These are phyloP conservation scores for Cylindrodendrum hubeiense DNA, from an alignment of 2,329 filamentous ascomycete species.

Conservation along the genomic window DNA sequence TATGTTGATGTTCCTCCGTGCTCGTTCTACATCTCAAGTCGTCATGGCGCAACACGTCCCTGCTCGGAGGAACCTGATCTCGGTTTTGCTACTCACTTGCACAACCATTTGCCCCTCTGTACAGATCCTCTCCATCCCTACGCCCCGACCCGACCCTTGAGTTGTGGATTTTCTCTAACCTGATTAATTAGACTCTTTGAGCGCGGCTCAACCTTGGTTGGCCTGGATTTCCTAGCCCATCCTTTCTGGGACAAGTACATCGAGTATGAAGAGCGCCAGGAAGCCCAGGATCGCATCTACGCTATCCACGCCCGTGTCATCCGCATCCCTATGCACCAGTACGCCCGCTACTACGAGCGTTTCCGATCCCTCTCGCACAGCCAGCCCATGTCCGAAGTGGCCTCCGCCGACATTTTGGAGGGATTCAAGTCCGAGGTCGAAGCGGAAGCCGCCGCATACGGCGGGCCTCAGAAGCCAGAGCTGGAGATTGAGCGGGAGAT, in stretches of 20 bases:
- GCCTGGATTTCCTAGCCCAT: slow-evolving; percentile 92
- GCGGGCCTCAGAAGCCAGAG: slow-evolving; percentile 70
- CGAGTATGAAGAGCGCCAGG: slow-evolving; percentile 93
- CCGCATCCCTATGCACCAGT: slow-evolving; percentile 94
- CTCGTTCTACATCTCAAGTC: slow-evolving; percentile 55
- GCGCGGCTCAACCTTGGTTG: slow-evolving; percentile 85
- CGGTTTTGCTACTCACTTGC: slow-evolving; percentile 65
- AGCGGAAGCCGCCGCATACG: slow-evolving; percentile 68
- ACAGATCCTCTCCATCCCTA: slow-evolving; percentile 64
- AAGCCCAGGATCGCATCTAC: slow-evolving; percentile 87
- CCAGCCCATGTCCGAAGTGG: slow-evolving; percentile 80
- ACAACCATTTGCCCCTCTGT: slow-evolving; percentile 65
- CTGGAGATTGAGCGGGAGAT: slow-evolving; percentile 87
- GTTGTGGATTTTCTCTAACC: slow-evolving; percentile 44
- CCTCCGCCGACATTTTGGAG: slow-evolving; percentile 74
- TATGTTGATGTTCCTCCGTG: slow-evolving; percentile 60
- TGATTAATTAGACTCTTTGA: slow-evolving; percentile 84
- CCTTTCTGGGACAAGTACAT: slow-evolving; percentile 99
- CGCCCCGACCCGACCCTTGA: slow-evolving; percentile 51
- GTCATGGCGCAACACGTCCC: slow-evolving; percentile 51
- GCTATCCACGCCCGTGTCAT: slow-evolving; percentile 85
- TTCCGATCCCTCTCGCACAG: slow-evolving; percentile 83
- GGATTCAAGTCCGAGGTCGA: slow-evolving; percentile 80
- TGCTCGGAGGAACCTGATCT: slow-evolving; percentile 53
- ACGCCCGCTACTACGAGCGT: slow-evolving; percentile 92